A percentile compares a stretch with the other conserved stretches of the same genome.
Evolutionary conservation across 31 red algal genomes (phyloP).

Genomic region (Endocladia muricata): DNA sequence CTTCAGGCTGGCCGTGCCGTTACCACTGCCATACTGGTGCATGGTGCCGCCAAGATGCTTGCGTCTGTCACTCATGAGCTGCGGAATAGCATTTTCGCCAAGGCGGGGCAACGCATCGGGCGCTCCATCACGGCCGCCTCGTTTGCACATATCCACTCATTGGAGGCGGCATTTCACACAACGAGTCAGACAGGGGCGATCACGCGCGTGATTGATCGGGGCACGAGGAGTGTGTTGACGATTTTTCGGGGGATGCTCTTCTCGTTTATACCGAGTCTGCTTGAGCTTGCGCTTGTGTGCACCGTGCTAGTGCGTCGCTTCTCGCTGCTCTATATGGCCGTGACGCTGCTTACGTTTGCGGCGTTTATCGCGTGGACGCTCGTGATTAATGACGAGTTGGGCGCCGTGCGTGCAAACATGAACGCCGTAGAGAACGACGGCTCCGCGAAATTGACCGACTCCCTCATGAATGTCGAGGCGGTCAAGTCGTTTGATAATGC

Average conservation of each 20-base stretch:
- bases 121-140: slow-evolving; percentile 73
- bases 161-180: slow-evolving; percentile 67
- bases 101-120: slow-evolving; percentile 74
- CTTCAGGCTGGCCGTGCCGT: not conserved
- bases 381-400: slow-evolving; percentile 52
- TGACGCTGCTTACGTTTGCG: slow-evolving; percentile 58
- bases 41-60: slow-evolving; percentile 53
- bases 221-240: slow-evolving; percentile 73
- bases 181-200: slow-evolving; percentile 48
- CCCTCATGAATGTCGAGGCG: slow-evolving; percentile 67
- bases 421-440: slow-evolving; percentile 84
- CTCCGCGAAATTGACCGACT: slow-evolving; percentile 77
- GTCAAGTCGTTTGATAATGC: slow-evolving; percentile 78
- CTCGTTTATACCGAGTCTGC: slow-evolving; percentile 75
- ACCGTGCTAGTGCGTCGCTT: slow-evolving; percentile 53
- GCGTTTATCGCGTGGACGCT: slow-evolving; percentile 71
- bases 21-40: slow-evolving; percentile 34
- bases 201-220: slow-evolving; percentile 79
- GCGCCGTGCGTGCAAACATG: slow-evolving; percentile 50
- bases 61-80: slow-evolving; percentile 73
- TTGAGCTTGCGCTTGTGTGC: slow-evolving; percentile 84
- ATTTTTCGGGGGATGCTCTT: slow-evolving; percentile 80
- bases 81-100: slow-evolving; percentile 73
- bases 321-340: slow-evolving; percentile 42
- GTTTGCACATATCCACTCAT: slow-evolving; percentile 70